A percentile compares a stretch with the other conserved stretches of the same genome.
These are phyloP conservation scores for Pilatotrama ljubarskyi DNA, from an alignment of 768 basidiomycete species.

Conservation along the genomic window DNA sequence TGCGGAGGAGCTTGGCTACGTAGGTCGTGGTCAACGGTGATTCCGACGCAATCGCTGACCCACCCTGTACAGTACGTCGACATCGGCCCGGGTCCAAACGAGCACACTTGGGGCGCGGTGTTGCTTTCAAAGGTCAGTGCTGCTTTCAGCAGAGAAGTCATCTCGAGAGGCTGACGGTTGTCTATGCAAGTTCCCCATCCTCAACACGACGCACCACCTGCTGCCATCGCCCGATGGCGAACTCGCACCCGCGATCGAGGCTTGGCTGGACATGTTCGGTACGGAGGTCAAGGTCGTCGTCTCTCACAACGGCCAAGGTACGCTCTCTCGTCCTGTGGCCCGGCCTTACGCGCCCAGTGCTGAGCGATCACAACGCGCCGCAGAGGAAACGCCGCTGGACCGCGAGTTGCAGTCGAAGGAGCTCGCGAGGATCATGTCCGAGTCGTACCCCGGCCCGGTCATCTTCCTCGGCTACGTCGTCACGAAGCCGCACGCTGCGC, in stretches of 20 bases:
- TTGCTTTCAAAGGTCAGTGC: constrained; percentile 70
- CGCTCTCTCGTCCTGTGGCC: too few species aligned
- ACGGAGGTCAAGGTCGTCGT: constrained; percentile 81
- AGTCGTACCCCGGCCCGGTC: constrained; percentile 67
- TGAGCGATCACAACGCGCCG: too few species aligned
- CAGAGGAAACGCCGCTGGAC: constrained; percentile 89
- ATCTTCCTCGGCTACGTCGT: constrained; percentile 85
- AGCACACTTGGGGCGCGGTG: constrained; percentile 88
- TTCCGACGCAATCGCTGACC: background rate
- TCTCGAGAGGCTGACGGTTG: too few species aligned
- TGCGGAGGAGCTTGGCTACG: constrained; percentile 79
- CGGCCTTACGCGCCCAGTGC: too few species aligned
- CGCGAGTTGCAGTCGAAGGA: constrained; percentile 82
- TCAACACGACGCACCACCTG: constrained; percentile 82
- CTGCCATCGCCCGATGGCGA: constrained; percentile 86
- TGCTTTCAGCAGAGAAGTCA: background rate
- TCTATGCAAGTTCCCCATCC: constrained; percentile 76
- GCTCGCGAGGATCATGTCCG: constrained; percentile 76
- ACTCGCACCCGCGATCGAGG: constrained; percentile 88
- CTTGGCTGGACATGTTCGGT: constrained; percentile 77
- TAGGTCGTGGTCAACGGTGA: constrained; percentile 37
- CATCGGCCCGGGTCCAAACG: constrained; percentile 83
- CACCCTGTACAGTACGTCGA: constrained; percentile 66
- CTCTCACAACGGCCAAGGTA: constrained; percentile 90
- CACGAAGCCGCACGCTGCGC: constrained; percentile 59